Evolutionary conservation across 228 moss, liverwort and hornwort species (phyloP).

Genomic region (Sphagnum magellanicum): DNA sequence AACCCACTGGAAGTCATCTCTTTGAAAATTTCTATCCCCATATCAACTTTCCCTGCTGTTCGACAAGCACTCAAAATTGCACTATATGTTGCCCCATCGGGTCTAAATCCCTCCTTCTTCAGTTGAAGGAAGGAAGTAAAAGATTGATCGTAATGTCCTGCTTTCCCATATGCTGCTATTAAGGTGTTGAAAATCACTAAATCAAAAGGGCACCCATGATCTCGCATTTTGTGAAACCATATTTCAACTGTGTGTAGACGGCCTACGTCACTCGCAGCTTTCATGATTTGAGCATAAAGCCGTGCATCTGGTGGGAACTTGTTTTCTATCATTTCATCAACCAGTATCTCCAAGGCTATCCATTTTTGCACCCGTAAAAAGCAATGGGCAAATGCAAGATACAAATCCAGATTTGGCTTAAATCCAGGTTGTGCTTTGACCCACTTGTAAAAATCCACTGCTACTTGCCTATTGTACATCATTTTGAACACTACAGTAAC

Average conservation of each 20-base stretch:
- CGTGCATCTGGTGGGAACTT: constrained; percentile 27
- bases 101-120: constrained; percentile 29
- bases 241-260: constrained; percentile 34
- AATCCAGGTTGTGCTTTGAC: constrained; percentile 41
- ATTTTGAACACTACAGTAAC: constrained; percentile 44
- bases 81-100: constrained; percentile 45
- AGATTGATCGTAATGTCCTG: constrained; percentile 32
- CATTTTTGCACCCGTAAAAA: constrained; percentile 54
- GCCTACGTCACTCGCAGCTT: constrained; percentile 27
- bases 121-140: constrained; percentile 26
- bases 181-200: constrained; percentile 35
- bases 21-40: constrained; percentile 21
- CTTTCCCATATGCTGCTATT: constrained; percentile 39
- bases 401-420: constrained; percentile 40
- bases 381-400: constrained; percentile 43
- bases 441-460: constrained; percentile 52
- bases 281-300: constrained; percentile 50
- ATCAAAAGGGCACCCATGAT: constrained; percentile 28
- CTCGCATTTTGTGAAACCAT: constrained; percentile 44
- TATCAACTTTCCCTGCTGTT: constrained; percentile 40
- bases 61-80: constrained; percentile 51
- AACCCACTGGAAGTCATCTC: constrained; percentile 49
- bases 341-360: constrained; percentile 46
- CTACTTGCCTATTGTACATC: constrained; percentile 45
- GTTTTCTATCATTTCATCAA: constrained; percentile 47